Evolutionary conservation across 1,284 basidiomycete species (phyloP).

Genomic region (Meira miltonrushii): DNA sequence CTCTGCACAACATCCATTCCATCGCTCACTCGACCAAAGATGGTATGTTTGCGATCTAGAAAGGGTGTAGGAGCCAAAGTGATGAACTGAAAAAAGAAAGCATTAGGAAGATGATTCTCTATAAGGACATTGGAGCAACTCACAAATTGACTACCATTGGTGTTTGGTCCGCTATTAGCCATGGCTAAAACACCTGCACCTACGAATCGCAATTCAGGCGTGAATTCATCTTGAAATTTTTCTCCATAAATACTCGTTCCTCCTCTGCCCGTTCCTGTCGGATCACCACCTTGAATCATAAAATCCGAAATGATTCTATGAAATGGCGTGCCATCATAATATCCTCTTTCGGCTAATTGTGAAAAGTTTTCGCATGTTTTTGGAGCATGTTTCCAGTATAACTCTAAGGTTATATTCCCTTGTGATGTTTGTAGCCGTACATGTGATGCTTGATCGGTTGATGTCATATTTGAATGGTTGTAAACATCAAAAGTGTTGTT

Average conservation of each 20-base stretch:
- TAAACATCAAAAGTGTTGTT: too few relatives aligned
- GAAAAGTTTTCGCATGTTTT: constrained; percentile 44
- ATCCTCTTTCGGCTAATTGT: constrained; percentile 44
- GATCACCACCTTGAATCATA: constrained; percentile 35
- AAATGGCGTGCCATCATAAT: constrained; percentile 41
- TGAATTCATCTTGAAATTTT: constrained; percentile 21
- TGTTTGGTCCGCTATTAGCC: constrained; percentile 31
- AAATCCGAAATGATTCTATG: constrained; percentile 20
- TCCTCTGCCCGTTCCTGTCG: constrained; percentile 32
- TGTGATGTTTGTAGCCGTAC: constrained; percentile 45
- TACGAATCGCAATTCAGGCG: constrained; percentile 13
- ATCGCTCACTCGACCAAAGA: constrained; percentile 65
- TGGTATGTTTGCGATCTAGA: constrained; percentile 71
- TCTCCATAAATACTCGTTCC: constrained; percentile 43
- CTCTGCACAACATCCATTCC: constrained; percentile 26
- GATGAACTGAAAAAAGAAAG: constrained; percentile 7
- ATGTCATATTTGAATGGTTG: not conserved
- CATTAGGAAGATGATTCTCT: not conserved
- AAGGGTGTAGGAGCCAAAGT: constrained; percentile 58
- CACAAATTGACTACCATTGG: constrained; percentile 29
- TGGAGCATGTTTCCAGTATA: constrained; percentile 47
- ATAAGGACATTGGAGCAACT: constrained; percentile 44
- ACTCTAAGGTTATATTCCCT: constrained; percentile 41
- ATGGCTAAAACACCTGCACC: constrained; percentile 35
- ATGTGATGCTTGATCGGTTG: constrained; percentile 4